A percentile compares a stretch with the other conserved stretches of the same genome.
phyloP scores from a whole-genome alignment of 768 basidiomycete genomes.

The Boletus reticulatus region DNA sequence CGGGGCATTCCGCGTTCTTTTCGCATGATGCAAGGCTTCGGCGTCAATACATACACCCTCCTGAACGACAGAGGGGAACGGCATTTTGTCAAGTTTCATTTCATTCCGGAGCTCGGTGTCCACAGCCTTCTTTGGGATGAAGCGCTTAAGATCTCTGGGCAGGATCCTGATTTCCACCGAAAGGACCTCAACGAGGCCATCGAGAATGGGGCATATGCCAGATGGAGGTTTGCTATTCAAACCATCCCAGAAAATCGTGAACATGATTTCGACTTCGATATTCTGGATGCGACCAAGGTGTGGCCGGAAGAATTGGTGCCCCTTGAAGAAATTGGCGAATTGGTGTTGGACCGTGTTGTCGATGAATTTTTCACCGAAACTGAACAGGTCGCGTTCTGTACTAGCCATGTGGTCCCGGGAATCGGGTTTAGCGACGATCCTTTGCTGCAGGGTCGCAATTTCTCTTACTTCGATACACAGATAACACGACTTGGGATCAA shows the following conservation, averaged over 20 bases:
- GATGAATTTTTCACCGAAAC: constrained; percentile 84
- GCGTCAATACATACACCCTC: constrained; percentile 83
- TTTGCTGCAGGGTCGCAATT: constrained; percentile 80
- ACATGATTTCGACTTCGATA: constrained; percentile 83
- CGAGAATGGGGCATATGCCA: constrained; percentile 62
- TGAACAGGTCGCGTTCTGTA: constrained; percentile 91
- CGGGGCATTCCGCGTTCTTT: constrained; percentile 81
- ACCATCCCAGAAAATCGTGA: constrained; percentile 66
- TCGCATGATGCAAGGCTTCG: constrained; percentile 89
- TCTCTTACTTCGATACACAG: constrained; percentile 87
- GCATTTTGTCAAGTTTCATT: constrained; percentile 88
- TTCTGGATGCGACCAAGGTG: constrained; percentile 83
- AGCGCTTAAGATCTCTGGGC: constrained; percentile 75
- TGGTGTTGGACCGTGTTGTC: constrained; percentile 60
- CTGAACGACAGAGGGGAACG: constrained; percentile 64
- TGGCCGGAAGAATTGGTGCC: constrained; percentile 85
- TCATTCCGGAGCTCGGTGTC: constrained; percentile 76
- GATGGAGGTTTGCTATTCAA: constrained; percentile 73
- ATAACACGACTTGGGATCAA: constrained; percentile 78
- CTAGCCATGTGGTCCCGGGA: constrained; percentile 54
- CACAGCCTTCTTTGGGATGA: constrained; percentile 90
- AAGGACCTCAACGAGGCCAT: constrained; percentile 88
- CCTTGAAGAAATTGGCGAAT: constrained; percentile 71
- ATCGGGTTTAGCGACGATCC: constrained; percentile 78
- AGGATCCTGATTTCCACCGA: constrained; percentile 90